Conservation (phyloP, 495 filamentous ascomycete genomes). For the Melanomma pulvis-pyrius region DNA sequence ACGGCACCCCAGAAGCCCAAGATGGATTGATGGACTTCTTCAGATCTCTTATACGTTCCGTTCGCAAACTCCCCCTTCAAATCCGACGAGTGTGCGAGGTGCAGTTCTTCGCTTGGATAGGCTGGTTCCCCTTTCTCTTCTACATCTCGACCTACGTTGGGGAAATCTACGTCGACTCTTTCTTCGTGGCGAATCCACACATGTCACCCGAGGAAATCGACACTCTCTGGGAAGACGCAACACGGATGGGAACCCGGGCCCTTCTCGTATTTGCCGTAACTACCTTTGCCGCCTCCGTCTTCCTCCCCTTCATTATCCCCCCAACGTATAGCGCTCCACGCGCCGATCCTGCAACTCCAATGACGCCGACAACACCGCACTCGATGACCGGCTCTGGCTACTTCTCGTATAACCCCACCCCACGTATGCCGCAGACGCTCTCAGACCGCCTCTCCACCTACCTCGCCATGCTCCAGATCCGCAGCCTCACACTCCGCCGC, state of each 20-base stretch:
- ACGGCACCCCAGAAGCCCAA: slow-evolving; percentile 57
- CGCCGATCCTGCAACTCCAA: slow-evolving; percentile 13
- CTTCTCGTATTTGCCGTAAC: slow-evolving; percentile 85
- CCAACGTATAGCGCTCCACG: slow-evolving; percentile 65
- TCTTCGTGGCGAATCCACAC: slow-evolving; percentile 71
- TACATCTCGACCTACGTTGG: slow-evolving; percentile 91
- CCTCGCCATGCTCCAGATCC: slow-evolving; percentile 62
- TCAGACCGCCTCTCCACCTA: slow-evolving; percentile 31
- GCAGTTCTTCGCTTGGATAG: slow-evolving; percentile 89
- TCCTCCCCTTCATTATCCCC: slow-evolving; percentile 79
- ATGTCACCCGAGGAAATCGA: slow-evolving; percentile 76
- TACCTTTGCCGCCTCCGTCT: slow-evolving; percentile 74
- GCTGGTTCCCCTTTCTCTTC: slow-evolving; percentile 93
- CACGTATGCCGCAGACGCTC: slow-evolving; percentile 11
- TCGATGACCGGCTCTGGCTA: slow-evolving; percentile 4
- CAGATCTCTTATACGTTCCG: slow-evolving; percentile 71
- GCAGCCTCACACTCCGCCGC: slow-evolving; percentile 78
- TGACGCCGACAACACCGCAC: slow-evolving; percentile 8
- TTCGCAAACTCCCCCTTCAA: slow-evolving; percentile 74
- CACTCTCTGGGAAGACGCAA: slow-evolving; percentile 76
- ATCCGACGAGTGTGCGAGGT: slow-evolving; percentile 82
- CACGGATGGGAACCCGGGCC: slow-evolving; percentile 79
- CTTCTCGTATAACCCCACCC: not conserved
- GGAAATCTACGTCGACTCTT: slow-evolving; percentile 84
- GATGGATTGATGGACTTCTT: slow-evolving; percentile 78